phyloP scores from a whole-genome alignment of 495 filamentous ascomycete species.

The Poronia punctata region DNA sequence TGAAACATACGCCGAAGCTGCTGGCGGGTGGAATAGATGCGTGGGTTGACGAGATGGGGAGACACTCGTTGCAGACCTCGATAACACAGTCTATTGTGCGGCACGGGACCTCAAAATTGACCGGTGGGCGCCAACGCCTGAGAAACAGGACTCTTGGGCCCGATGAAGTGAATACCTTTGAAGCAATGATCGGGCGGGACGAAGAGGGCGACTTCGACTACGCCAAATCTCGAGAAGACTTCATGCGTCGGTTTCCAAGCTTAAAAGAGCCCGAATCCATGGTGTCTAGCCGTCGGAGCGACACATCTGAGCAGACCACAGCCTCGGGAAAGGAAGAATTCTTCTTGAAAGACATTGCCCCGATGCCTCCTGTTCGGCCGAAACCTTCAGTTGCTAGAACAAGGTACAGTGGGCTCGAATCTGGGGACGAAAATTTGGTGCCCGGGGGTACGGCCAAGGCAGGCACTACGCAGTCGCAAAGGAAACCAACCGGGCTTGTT shows the following conservation, averaged over 20 bases:
- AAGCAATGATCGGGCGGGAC: slow-evolving; percentile 34
- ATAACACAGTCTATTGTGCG: slow-evolving; percentile 17
- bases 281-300: slow-evolving; percentile 26
- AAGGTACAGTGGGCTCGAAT: slow-evolving; percentile 81
- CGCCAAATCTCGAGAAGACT: slow-evolving; percentile 59
- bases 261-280: slow-evolving; percentile 73
- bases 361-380: slow-evolving; percentile 56
- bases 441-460: slow-evolving; percentile 27
- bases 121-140: slow-evolving; percentile 6
- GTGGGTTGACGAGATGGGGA: slow-evolving; percentile 74
- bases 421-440: slow-evolving; percentile 37
- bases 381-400: slow-evolving; percentile 75
- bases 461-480: slow-evolving; percentile 8
- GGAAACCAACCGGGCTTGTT: slow-evolving; percentile 56
- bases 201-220: slow-evolving; percentile 36
- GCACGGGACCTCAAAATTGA: slow-evolving; percentile 12
- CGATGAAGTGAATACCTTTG: slow-evolving; percentile 34
- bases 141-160: slow-evolving; percentile 18
- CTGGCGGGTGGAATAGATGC: slow-evolving; percentile 76
- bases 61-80: slow-evolving; percentile 49
- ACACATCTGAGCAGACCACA: slow-evolving; percentile 7
- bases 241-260: slow-evolving; percentile 75
- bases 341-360: slow-evolving; percentile 25
- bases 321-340: slow-evolving; percentile 27
- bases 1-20: slow-evolving; percentile 65